Evolutionary conservation across 371 early-diverging fungal genomes (phyloP).

Genomic region (Rhizomucor pusillus): DNA sequence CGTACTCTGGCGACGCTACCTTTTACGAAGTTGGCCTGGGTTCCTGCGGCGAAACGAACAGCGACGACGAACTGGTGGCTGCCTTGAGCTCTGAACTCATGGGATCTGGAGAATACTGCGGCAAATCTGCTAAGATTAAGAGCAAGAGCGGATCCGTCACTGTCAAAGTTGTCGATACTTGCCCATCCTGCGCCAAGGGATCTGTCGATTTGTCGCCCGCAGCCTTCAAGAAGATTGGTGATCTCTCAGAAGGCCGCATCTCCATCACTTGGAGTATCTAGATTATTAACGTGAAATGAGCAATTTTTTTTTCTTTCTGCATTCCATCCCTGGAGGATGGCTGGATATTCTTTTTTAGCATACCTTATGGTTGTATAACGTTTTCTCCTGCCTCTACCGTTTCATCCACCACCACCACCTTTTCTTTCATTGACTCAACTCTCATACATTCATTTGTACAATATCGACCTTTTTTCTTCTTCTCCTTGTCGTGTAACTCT

Average conservation of each 20-base stretch:
- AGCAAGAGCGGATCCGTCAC: constrained; percentile 35
- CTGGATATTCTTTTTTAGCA: background rate
- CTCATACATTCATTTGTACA: background rate
- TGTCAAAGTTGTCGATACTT: constrained; percentile 53
- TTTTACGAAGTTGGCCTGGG: constrained; percentile 39
- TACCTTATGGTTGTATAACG: background rate
- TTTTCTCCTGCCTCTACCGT: too few relatives aligned
- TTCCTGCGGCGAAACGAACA: constrained; percentile 35
- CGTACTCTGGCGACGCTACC: constrained; percentile 32
- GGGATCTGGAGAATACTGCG: constrained; percentile 34
- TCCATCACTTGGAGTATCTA: constrained; percentile 32
- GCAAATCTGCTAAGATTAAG: constrained; percentile 30
- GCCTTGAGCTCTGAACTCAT: constrained; percentile 33
- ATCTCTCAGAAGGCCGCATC: constrained; percentile 33
- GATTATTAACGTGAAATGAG: constrained; percentile 10
- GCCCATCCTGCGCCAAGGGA: constrained; percentile 40
- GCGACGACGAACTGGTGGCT: constrained; percentile 27
- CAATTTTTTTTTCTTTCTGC: background rate
- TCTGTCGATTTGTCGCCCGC: constrained; percentile 45
- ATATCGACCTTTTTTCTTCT: too few relatives aligned
- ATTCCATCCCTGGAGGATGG: constrained; percentile 1
- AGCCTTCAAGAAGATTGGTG: constrained; percentile 46
- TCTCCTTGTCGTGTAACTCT: too few relatives aligned
- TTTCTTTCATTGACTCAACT: background rate
- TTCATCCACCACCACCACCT: too few relatives aligned